Evolutionary conservation across 139 green algal species (phyloP).

Genomic region (Chlamydomonas sphaeroides): DNA sequence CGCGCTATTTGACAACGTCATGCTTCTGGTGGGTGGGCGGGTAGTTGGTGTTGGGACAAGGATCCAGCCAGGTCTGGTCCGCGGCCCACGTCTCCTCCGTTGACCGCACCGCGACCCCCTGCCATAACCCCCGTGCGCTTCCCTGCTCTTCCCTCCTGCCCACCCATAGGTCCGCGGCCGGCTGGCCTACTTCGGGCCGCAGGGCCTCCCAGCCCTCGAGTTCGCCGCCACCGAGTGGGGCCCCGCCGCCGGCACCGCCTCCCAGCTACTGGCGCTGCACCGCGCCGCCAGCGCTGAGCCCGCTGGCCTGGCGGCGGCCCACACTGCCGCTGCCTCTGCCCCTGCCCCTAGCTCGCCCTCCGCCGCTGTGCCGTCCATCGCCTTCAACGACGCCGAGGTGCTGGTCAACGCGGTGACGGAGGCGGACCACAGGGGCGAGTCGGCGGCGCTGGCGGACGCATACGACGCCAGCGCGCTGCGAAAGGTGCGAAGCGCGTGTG

Average conservation of each 20-base stretch:
- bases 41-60: too few relatives aligned
- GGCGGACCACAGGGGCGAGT: conserved; percentile 25
- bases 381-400: conserved; percentile 29
- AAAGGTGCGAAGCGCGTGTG: not conserved
- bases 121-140: too few relatives aligned
- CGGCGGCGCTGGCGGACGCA: not conserved
- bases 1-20: conserved; percentile 72
- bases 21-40: conserved; percentile 58
- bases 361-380: too few relatives aligned
- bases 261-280: conserved; percentile 15
- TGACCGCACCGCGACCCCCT: too few relatives aligned
- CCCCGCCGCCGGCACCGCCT: conserved; percentile 20
- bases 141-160: too few relatives aligned
- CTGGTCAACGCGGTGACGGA: conserved; percentile 39
- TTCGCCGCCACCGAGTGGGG: conserved; percentile 16
- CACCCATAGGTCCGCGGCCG: conserved; percentile 34
- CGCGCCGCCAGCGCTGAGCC: not conserved
- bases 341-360: not conserved
- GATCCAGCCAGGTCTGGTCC: too few relatives aligned
- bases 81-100: too few relatives aligned
- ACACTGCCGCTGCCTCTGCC: too few relatives aligned
- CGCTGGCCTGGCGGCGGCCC: not conserved
- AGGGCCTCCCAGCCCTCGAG: conserved; percentile 11
- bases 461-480: conserved; percentile 30
- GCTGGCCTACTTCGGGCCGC: conserved; percentile 65